phyloP scores from a whole-genome alignment of 495 filamentous ascomycete genomes.

The Penicillium longicatenatum region DNA sequence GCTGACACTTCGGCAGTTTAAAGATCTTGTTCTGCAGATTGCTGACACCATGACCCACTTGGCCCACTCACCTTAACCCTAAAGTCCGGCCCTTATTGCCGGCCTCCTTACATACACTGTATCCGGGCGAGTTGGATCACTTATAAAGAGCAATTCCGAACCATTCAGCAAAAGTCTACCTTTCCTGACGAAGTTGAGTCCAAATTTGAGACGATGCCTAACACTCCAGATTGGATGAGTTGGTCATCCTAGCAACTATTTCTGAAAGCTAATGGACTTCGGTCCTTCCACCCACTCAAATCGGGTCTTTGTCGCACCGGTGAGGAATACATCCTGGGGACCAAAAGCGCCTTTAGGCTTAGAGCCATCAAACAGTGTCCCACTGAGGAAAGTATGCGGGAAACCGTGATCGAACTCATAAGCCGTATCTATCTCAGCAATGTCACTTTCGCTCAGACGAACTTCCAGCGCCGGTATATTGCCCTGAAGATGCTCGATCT shows the following conservation, averaged over 20 bases:
- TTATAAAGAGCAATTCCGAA: too few relatives aligned
- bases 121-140: too few relatives aligned
- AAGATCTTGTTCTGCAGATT: not conserved
- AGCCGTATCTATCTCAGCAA: conserved; percentile 61
- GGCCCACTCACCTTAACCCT: not conserved
- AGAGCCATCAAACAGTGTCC: conserved; percentile 17
- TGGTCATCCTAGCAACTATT: not conserved
- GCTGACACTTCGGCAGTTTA: not conserved
- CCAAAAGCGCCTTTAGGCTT: conserved; percentile 12
- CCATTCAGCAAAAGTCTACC: too few relatives aligned
- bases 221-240: too few relatives aligned
- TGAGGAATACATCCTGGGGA: conserved; percentile 20
- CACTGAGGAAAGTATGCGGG: conserved; percentile 35
- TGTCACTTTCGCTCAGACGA: conserved; percentile 56
- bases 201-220: too few relatives aligned
- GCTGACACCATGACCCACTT: not conserved
- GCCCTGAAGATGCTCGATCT: conserved; percentile 61
- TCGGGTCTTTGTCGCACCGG: conserved; percentile 9
- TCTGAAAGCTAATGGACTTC: conserved; percentile 13
- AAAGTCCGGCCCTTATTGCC: not conserved
- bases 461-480: conserved; percentile 65
- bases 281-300: conserved; percentile 24
- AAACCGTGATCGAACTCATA: conserved; percentile 63
- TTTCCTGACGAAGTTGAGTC: too few relatives aligned
- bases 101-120: not conserved